These are phyloP conservation scores for Zoysia japonica DNA, from an alignment of 176 grass and related monocot species.

Conservation along the genomic window DNA sequence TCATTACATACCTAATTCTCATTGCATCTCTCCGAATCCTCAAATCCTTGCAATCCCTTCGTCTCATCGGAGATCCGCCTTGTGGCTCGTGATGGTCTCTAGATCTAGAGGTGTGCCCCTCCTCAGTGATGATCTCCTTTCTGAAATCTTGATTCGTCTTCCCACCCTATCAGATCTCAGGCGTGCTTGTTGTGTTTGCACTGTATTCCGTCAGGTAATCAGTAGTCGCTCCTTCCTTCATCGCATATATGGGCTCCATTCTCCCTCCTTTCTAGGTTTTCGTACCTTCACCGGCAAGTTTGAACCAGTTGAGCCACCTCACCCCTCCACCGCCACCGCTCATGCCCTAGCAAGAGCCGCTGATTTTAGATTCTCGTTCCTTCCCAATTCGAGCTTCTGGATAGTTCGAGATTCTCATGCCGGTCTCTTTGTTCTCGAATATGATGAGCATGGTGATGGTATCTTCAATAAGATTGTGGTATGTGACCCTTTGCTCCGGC, in stretches of 20 bases:
- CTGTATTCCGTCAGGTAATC: constrained; percentile 9
- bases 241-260: constrained; percentile 31
- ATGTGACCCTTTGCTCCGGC: not conserved
- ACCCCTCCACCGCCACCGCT: constrained; percentile 4
- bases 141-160: too few relatives aligned
- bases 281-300: not conserved
- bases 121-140: too few relatives aligned
- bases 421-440: not conserved
- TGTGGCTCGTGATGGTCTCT: too few relatives aligned
- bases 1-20: too few relatives aligned
- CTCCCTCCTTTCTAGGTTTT: constrained; percentile 27
- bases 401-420: constrained; percentile 16
- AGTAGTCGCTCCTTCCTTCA: constrained; percentile 29
- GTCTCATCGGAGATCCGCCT: too few relatives aligned
- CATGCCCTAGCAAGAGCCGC: constrained; percentile 3
- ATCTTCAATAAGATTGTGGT: not conserved
- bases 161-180: too few relatives aligned
- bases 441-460: not conserved
- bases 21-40: too few relatives aligned
- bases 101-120: too few relatives aligned
- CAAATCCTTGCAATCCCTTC: too few relatives aligned
- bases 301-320: not conserved
- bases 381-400: constrained; percentile 7
- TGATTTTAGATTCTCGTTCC: constrained; percentile 35
- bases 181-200: too few relatives aligned